These are phyloP conservation scores for Ambrosia trifida DNA, from an alignment of 129 eudicot genomes.

Conservation along the genomic window DNA sequence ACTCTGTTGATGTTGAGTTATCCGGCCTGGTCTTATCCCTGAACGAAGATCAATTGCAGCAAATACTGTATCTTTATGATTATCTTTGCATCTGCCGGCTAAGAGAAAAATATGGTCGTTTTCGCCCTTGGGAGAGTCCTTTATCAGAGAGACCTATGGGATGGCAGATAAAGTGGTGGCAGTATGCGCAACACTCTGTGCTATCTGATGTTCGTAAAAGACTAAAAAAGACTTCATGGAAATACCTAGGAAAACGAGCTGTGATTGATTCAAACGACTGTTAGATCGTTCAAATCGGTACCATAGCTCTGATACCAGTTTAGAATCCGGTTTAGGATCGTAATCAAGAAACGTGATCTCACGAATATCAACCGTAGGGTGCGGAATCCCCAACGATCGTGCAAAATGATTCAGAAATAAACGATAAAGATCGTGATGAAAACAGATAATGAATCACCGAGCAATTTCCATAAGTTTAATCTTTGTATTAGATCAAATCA, in stretches of 20 bases:
- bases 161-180: slow-evolving; percentile 98
- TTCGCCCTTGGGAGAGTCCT: slow-evolving; percentile 85
- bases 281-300: no score
- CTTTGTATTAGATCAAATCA: no score
- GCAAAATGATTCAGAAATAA: no score
- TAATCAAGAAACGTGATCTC: no score
- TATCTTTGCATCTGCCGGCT: slow-evolving; percentile 57
- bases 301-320: no score
- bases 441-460: no score
- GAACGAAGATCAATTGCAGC: slow-evolving; percentile 75
- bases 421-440: no score
- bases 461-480: no score
- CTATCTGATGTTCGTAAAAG: slow-evolving; percentile 79
- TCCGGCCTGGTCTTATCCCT: slow-evolving; percentile 62
- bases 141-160: slow-evolving; percentile 57
- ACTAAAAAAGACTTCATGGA: slow-evolving; percentile 80
- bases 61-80: slow-evolving; percentile 66
- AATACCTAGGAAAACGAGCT: slow-evolving; percentile 83
- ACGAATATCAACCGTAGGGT: no score
- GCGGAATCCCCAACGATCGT: no score
- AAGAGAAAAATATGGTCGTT: slow-evolving; percentile 79
- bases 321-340: no score
- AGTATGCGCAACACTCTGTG: slow-evolving; percentile 84
- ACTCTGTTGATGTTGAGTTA: slow-evolving; percentile 59
- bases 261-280: no score